A percentile compares a stretch with the other conserved stretches of the same genome.
Evolutionary conservation across 78 protist genomes (phyloP).

Genomic region (Guillardia theta): DNA sequence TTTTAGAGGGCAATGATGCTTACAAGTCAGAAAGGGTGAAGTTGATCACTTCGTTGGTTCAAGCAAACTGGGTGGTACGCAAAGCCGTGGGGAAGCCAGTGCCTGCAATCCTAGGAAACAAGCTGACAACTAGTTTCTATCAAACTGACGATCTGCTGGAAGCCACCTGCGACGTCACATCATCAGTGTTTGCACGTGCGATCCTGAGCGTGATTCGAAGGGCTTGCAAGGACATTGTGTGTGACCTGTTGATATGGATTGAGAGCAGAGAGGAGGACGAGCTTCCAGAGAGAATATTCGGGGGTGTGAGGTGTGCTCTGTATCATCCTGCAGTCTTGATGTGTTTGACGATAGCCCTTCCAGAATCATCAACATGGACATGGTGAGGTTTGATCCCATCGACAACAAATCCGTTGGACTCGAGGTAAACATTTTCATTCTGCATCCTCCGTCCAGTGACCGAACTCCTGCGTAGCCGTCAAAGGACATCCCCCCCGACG

Average conservation of each 20-base stretch:
- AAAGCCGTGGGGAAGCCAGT: background rate
- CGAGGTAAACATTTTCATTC: too few relatives aligned
- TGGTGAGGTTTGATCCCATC: too few relatives aligned
- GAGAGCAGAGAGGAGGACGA: background rate
- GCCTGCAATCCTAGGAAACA: background rate
- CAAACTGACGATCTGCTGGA: background rate
- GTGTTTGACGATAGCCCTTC: too few relatives aligned
- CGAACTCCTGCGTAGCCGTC: too few relatives aligned
- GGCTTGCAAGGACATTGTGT: background rate
- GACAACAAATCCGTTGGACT: too few relatives aligned
- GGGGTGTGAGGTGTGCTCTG: background rate
- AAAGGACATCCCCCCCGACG: too few relatives aligned
- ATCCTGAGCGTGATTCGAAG: background rate
- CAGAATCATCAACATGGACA: too few relatives aligned
- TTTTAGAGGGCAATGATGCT: background rate
- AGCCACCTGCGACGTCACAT: conserved; percentile 15
- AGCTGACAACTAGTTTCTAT: background rate
- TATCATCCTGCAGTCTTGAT: too few relatives aligned
- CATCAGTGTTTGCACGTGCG: background rate
- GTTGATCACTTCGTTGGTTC: background rate
- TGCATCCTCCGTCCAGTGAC: too few relatives aligned
- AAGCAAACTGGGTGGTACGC: background rate
- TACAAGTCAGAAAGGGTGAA: background rate
- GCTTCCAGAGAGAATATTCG: background rate
- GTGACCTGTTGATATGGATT: background rate